Conservation (phyloP, 208 protist genomes). For the Naegleria gruberi region DNA sequence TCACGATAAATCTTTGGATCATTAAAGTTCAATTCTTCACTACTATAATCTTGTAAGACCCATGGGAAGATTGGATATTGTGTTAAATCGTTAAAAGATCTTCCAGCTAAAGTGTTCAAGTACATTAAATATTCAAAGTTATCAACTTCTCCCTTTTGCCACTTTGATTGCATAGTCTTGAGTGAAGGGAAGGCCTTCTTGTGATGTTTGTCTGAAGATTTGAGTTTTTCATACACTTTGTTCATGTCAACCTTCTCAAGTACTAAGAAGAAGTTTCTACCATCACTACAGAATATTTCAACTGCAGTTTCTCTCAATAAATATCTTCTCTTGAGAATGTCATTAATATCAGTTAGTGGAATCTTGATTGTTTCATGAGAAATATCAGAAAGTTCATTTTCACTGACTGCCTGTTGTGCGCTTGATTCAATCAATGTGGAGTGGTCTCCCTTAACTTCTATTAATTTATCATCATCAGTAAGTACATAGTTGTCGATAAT, state of each 20-base stretch:
- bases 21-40: conserved; percentile 40
- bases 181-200: not conserved
- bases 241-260: conserved; percentile 38
- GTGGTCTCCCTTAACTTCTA: not conserved
- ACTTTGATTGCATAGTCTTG: conserved; percentile 48
- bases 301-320: conserved; percentile 42
- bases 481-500: not conserved
- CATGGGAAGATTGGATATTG: conserved; percentile 77
- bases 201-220: conserved; percentile 30
- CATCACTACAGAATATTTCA: conserved; percentile 42
- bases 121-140: conserved; percentile 76
- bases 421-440: not conserved
- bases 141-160: conserved; percentile 59
- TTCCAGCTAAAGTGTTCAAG: conserved; percentile 61
- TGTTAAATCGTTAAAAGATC: conserved; percentile 61
- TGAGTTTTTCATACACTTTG: conserved; percentile 26
- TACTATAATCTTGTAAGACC: conserved; percentile 53
- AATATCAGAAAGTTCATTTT: not conserved
- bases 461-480: not conserved
- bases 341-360: conserved; percentile 24
- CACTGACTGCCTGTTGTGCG: not conserved
- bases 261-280: conserved; percentile 40
- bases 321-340: conserved; percentile 42
- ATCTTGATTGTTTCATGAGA: not conserved
- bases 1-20: conserved; percentile 49